Evolutionary conservation across 345 rosid species (phyloP).

Genomic region (Populus alba): DNA sequence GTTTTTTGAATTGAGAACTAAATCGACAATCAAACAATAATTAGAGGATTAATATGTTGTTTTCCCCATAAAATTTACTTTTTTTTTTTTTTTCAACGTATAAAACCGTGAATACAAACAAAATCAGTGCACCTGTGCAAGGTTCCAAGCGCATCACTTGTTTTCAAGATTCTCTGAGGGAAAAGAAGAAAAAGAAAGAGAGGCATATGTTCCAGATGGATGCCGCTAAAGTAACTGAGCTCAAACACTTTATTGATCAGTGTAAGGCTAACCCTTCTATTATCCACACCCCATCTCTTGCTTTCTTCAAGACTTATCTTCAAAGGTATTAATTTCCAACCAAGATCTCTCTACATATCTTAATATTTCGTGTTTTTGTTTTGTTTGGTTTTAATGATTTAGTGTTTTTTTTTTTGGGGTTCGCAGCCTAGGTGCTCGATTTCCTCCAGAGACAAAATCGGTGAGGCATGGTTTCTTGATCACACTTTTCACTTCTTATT

Average conservation of each 20-base stretch:
- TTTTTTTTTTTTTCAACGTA: too few relatives aligned
- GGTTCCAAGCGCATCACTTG: not conserved
- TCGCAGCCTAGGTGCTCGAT: slow-evolving; percentile 69
- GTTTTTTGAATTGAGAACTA: not conserved
- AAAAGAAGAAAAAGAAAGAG: not conserved
- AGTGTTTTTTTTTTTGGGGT: not conserved
- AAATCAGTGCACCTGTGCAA: too few relatives aligned
- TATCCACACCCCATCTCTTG: slow-evolving; percentile 56
- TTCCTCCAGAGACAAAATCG: slow-evolving; percentile 47
- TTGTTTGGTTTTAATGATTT: not conserved
- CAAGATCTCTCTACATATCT: too few relatives aligned
- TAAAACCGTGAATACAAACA: too few relatives aligned
- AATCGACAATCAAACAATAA: too few relatives aligned
- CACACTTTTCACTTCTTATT: not conserved
- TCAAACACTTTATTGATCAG: slow-evolving; percentile 40
- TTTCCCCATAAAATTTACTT: not conserved
- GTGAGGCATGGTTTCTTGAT: slow-evolving; percentile 32
- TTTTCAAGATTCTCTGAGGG: not conserved
- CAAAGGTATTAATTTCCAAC: slow-evolving; percentile 35
- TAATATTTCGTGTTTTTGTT: not conserved
- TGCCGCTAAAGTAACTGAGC: slow-evolving; percentile 41
- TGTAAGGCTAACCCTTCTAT: slow-evolving; percentile 65
- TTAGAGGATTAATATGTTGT: not conserved
- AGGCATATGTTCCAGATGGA: slow-evolving; percentile 34
- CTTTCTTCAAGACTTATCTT: slow-evolving; percentile 70